Percentiles rank a stretch among this genome's conserved stretches.
Conservation (phyloP, 352 stramenopile genomes). For the Phytopythium vexans region DNA sequence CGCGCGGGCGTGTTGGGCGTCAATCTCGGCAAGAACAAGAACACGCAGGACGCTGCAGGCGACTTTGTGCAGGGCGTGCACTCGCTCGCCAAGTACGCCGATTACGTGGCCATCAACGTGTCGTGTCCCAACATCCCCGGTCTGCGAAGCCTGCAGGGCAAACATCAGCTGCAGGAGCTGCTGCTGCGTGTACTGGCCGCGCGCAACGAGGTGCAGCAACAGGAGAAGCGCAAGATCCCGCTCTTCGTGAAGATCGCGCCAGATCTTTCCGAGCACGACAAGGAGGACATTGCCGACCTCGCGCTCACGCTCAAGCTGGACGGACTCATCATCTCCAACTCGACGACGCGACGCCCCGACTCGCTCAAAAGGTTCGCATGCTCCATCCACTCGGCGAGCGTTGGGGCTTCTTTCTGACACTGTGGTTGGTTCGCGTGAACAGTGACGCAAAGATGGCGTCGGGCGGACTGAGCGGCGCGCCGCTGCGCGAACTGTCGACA, state of each 20-base stretch:
- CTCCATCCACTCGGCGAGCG: not conserved
- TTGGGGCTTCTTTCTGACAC: not conserved
- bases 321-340: slow-evolving; percentile 97
- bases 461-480: slow-evolving; percentile 94
- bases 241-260: slow-evolving; percentile 98
- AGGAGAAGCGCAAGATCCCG: slow-evolving; percentile 72
- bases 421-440: not conserved
- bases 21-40: slow-evolving; percentile 99
- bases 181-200: slow-evolving; percentile 67
- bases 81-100: slow-evolving; percentile 90
- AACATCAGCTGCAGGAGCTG: slow-evolving; percentile 78
- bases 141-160: slow-evolving; percentile 74
- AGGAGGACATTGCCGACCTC: slow-evolving; percentile 92
- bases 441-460: slow-evolving; percentile 74
- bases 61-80: slow-evolving; percentile 93
- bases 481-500: slow-evolving; percentile 92
- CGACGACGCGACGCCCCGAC: slow-evolving; percentile 89
- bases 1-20: slow-evolving; percentile 90
- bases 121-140: slow-evolving; percentile 96
- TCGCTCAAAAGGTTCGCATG: slow-evolving; percentile 55
- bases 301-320: slow-evolving; percentile 33
- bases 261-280: slow-evolving; percentile 93
- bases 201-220: slow-evolving; percentile 52
- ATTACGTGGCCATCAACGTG: slow-evolving; percentile 99
- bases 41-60: slow-evolving; percentile 63